phyloP scores from a whole-genome alignment of 495 filamentous ascomycete species.

The Cenococcum geophilum region DNA sequence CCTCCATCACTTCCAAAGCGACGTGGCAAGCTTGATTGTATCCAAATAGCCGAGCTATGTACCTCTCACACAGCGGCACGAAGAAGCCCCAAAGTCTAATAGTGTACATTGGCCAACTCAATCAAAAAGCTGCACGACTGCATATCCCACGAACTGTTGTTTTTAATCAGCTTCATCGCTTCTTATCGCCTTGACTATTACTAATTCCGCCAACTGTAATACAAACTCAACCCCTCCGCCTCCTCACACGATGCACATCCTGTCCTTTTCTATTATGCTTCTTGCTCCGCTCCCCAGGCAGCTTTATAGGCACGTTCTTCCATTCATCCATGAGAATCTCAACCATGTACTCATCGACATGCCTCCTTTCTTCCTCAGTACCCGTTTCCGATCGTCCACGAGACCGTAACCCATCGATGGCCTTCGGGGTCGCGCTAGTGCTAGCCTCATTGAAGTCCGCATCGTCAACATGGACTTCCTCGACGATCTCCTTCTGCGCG shows the following conservation, averaged over 20 bases:
- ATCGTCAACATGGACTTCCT: constrained; percentile 75
- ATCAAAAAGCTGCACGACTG: too few species aligned
- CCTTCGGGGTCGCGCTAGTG: constrained; percentile 1
- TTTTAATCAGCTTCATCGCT: too few species aligned
- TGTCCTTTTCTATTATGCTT: constrained; percentile 71
- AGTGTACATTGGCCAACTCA: too few species aligned
- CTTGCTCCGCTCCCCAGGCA: constrained; percentile 68
- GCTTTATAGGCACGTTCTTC: constrained; percentile 68
- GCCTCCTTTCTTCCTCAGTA: constrained; percentile 30
- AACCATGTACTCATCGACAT: constrained; percentile 84
- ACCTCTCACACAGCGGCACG: too few species aligned
- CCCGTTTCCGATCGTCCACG: constrained; percentile 35
- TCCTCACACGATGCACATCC: constrained; percentile 44
- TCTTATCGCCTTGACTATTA: too few species aligned
- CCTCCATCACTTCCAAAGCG: too few species aligned
- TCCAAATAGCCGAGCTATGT: too few species aligned
- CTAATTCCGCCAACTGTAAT: not conserved
- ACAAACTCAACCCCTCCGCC: constrained; percentile 15
- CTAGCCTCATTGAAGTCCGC: constrained; percentile 80
- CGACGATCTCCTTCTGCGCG: constrained; percentile 80
- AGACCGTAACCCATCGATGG: constrained; percentile 15
- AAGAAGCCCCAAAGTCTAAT: too few species aligned
- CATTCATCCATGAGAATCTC: constrained; percentile 69
- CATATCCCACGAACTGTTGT: too few species aligned
- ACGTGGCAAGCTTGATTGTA: too few species aligned